Evolutionary conservation across 495 filamentous ascomycete genomes (phyloP).

Genomic region (Amniculicola lignicola): DNA sequence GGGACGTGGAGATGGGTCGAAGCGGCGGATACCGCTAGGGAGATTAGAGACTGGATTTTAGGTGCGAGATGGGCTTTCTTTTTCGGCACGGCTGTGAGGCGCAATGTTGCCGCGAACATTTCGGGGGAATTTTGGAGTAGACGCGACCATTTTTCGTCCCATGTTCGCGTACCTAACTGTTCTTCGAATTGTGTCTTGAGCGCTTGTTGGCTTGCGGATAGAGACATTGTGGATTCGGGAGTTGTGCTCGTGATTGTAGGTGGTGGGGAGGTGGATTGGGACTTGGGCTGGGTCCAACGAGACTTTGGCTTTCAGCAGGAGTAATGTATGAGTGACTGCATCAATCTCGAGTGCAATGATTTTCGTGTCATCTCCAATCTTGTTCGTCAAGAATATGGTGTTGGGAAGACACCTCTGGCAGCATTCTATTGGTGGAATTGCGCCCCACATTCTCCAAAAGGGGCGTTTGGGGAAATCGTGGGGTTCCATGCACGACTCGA

Average conservation of each 20-base stretch:
- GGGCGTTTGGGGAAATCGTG: background rate
- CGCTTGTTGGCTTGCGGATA: slow-evolving; percentile 5
- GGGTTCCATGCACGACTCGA: background rate
- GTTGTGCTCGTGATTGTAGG: slow-evolving; percentile 3
- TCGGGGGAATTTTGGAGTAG: slow-evolving; percentile 37
- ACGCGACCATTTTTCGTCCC: slow-evolving; percentile 28
- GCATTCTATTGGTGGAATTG: slow-evolving; percentile 15
- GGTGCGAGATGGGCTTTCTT: slow-evolving; percentile 39
- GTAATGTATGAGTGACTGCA: too few relatives aligned
- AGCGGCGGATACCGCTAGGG: slow-evolving; percentile 42
- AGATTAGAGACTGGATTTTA: slow-evolving; percentile 45
- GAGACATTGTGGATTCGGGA: slow-evolving; percentile 3
- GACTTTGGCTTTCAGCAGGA: too few relatives aligned
- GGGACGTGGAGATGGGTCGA: slow-evolving; percentile 44
- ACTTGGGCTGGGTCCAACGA: too few relatives aligned
- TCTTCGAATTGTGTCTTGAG: slow-evolving; percentile 17
- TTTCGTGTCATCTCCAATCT: too few relatives aligned
- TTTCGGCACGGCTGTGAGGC: slow-evolving; percentile 36
- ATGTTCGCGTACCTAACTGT: slow-evolving; percentile 14
- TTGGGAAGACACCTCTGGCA: too few relatives aligned
- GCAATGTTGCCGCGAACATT: slow-evolving; percentile 40
- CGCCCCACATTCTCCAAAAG: slow-evolving; percentile 29
- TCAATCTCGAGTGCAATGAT: too few relatives aligned
- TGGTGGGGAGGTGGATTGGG: too few relatives aligned
- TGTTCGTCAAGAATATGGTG: too few relatives aligned